Conservation (phyloP, 495 filamentous ascomycete species). For the Trichoderma parareesei region DNA sequence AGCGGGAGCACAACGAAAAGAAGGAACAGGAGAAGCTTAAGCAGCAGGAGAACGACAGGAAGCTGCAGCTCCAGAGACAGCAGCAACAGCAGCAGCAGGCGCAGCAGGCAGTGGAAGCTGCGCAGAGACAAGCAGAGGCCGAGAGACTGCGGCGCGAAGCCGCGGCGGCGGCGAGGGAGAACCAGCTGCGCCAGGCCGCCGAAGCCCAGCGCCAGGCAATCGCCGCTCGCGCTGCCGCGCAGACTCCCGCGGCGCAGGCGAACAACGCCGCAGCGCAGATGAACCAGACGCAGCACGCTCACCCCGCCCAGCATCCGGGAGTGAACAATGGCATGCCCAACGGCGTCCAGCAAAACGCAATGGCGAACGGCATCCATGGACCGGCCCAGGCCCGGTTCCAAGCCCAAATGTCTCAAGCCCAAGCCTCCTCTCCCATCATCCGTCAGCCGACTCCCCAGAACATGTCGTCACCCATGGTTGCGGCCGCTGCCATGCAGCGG, state of each 20-base stretch:
- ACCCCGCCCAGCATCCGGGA: constrained; percentile 13
- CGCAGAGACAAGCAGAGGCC: constrained; percentile 24
- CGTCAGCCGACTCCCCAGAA: constrained; percentile 72
- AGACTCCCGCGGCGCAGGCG: constrained; percentile 24
- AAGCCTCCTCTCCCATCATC: constrained; percentile 69
- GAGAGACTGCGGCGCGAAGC: constrained; percentile 32
- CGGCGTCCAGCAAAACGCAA: constrained; percentile 21
- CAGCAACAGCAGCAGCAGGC: constrained; percentile 28
- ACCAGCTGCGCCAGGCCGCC: constrained; percentile 25
- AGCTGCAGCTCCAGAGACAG: constrained; percentile 43
- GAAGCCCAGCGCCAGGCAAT: constrained; percentile 24
- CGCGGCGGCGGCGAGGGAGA: constrained; percentile 27
- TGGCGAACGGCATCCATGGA: constrained; percentile 38
- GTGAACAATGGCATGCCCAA: constrained; percentile 7
- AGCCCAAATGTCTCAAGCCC: constrained; percentile 56
- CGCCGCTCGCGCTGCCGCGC: constrained; percentile 24
- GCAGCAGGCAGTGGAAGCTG: constrained; percentile 22
- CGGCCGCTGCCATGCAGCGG: constrained; percentile 65
- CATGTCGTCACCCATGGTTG: constrained; percentile 66
- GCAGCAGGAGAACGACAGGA: constrained; percentile 59
- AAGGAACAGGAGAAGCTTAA: constrained; percentile 52
- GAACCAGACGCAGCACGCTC: constrained; percentile 40
- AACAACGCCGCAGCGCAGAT: constrained; percentile 42
- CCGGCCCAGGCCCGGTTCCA: constrained; percentile 50
- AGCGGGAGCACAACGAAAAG: constrained; percentile 64